phyloP scores from a whole-genome alignment of 78 protist genomes.

The Polysphondylium violaceum region DNA sequence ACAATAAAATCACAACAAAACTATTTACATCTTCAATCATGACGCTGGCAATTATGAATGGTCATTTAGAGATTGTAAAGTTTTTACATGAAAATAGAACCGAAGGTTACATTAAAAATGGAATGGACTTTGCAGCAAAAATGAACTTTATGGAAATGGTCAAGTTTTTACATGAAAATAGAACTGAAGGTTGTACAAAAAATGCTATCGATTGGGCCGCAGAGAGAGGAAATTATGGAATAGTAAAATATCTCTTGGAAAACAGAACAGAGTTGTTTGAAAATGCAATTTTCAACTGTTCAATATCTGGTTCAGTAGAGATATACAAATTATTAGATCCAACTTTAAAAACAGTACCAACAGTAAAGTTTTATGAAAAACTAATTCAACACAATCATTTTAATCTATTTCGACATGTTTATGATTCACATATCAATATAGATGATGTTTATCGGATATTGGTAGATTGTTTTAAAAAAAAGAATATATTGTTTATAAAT shows the following conservation, averaged over 20 bases:
- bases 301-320: too few relatives aligned
- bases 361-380: too few relatives aligned
- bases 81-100: slow-evolving; percentile 35
- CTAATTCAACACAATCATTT: too few relatives aligned
- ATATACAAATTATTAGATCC: too few relatives aligned
- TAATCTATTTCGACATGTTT: too few relatives aligned
- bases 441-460: too few relatives aligned
- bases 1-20: background rate
- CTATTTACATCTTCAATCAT: too few relatives aligned
- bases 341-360: too few relatives aligned
- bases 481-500: too few relatives aligned
- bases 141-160: slow-evolving; percentile 2
- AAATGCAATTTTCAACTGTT: background rate
- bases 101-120: background rate
- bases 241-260: slow-evolving; percentile 16
- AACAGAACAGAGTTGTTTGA: background rate
- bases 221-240: slow-evolving; percentile 1
- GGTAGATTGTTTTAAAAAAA: too few relatives aligned
- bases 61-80: background rate
- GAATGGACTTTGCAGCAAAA: background rate
- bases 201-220: slow-evolving; percentile 27
- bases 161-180: slow-evolving; percentile 27
- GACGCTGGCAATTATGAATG: background rate
- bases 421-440: too few relatives aligned
- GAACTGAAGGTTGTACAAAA: slow-evolving; percentile 25